These are phyloP conservation scores for Viola pubescens DNA, from an alignment of 441 rosid genomes.

Conservation along the genomic window DNA sequence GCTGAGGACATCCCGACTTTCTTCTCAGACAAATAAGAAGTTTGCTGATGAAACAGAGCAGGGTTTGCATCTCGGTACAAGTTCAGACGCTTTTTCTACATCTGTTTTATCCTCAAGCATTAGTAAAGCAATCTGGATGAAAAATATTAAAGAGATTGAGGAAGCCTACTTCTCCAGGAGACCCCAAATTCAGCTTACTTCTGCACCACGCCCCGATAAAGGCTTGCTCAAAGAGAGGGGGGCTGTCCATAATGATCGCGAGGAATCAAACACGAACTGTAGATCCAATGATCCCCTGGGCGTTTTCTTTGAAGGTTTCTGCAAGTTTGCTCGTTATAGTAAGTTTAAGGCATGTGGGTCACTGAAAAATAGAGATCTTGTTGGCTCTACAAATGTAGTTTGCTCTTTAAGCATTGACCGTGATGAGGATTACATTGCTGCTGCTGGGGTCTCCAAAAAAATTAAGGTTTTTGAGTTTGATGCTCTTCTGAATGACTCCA, in stretches of 20 bases:
- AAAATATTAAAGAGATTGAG: conserved; percentile 53
- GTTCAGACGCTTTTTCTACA: conserved; percentile 24
- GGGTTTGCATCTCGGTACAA: conserved; percentile 21
- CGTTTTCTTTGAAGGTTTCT: conserved; percentile 63
- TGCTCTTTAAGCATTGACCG: conserved; percentile 75
- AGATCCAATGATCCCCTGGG: conserved; percentile 44
- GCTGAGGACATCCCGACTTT: conserved; percentile 24
- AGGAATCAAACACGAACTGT: conserved; percentile 24
- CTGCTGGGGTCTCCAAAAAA: conserved; percentile 77
- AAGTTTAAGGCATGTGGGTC: conserved; percentile 61
- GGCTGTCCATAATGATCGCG: conserved; percentile 26
- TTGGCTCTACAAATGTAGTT: conserved; percentile 60
- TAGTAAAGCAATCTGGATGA: conserved; percentile 40
- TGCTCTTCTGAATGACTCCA: conserved; percentile 52
- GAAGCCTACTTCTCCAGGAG: conserved; percentile 69
- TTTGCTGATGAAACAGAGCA: conserved; percentile 25
- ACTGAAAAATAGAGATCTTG: conserved; percentile 57
- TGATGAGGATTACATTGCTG: conserved; percentile 72
- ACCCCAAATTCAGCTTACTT: conserved; percentile 33
- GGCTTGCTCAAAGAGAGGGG: conserved; percentile 33
- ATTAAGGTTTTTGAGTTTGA: conserved; percentile 70
- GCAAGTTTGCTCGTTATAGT: conserved; percentile 63
- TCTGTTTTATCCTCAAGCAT: conserved; percentile 27
- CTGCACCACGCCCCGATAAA: conserved; percentile 32
- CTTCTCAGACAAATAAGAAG: conserved; percentile 21